phyloP scores from a whole-genome alignment of 768 basidiomycete species.

The Hericium alpestre region DNA sequence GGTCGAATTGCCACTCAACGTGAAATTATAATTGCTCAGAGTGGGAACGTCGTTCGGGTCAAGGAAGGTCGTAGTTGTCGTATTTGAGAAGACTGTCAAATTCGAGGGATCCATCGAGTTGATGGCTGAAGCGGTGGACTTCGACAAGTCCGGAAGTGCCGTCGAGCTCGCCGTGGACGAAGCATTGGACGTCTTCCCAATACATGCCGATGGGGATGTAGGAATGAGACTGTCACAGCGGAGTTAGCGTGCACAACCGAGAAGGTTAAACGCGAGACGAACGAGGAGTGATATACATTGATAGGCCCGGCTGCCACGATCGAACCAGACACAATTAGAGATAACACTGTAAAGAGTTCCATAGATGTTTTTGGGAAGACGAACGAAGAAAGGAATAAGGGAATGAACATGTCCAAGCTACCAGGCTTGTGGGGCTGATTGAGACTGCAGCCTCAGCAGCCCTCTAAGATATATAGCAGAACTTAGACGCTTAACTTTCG shows the following conservation, averaged over 20 bases:
- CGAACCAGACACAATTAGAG: conserved; percentile 2
- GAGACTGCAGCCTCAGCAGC: neutral
- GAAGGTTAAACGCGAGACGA: neutral
- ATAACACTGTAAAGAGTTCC: conserved; percentile 1
- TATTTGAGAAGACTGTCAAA: conserved; percentile 1
- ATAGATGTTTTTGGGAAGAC: neutral
- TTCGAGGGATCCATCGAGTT: neutral
- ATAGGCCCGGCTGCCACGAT: conserved; percentile 4
- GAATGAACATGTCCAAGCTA: conserved; percentile 1
- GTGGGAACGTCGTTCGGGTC: neutral
- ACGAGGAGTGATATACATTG: conserved; percentile 3
- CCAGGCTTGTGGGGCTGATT: neutral
- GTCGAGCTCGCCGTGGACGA: neutral
- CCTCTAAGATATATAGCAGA: neutral
- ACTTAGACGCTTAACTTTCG: neutral
- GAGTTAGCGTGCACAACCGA: neutral
- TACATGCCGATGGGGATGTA: conserved; percentile 4
- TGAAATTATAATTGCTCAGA: neutral
- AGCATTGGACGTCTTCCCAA: neutral
- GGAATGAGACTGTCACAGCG: conserved; percentile 4
- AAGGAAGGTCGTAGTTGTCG: neutral
- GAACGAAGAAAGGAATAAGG: neutral
- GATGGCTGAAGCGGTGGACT: neutral
- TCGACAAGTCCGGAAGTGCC: neutral
- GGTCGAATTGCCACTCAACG: neutral